These are phyloP conservation scores for Alternaria ethzedia DNA, from an alignment of 2,329 filamentous ascomycete genomes.

Conservation along the genomic window DNA sequence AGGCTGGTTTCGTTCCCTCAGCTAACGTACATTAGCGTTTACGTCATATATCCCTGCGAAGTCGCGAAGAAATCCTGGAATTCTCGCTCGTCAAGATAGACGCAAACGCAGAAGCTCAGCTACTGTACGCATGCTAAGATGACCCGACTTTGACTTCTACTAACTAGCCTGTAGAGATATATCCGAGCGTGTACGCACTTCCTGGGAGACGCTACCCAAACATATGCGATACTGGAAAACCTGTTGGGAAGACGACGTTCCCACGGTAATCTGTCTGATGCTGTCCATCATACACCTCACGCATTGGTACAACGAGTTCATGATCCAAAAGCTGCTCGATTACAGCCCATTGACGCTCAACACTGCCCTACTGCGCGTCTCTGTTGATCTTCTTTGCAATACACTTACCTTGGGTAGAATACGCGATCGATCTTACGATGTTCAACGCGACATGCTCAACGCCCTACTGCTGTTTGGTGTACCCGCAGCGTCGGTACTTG, in stretches of 20 bases:
- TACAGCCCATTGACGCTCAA: slow-evolving; percentile 33
- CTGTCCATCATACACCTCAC: slow-evolving; percentile 40
- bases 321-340: slow-evolving; percentile 43
- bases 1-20: not conserved
- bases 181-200: slow-evolving; percentile 32
- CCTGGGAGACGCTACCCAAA: slow-evolving; percentile 35
- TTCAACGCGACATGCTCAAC: slow-evolving; percentile 39
- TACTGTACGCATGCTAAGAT: slow-evolving; percentile 19
- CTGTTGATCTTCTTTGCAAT: slow-evolving; percentile 35
- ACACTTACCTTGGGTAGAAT: slow-evolving; percentile 35
- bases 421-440: slow-evolving; percentile 41
- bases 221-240: slow-evolving; percentile 40
- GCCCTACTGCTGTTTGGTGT: slow-evolving; percentile 39
- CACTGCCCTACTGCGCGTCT: slow-evolving; percentile 31
- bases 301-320: slow-evolving; percentile 46
- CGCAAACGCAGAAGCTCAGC: slow-evolving; percentile 22
- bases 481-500: slow-evolving; percentile 37
- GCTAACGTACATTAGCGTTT: slow-evolving; percentile 22
- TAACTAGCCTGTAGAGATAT: slow-evolving; percentile 27
- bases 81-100: slow-evolving; percentile 33
- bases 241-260: slow-evolving; percentile 37
- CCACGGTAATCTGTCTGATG: slow-evolving; percentile 42
- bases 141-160: not conserved
- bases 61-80: slow-evolving; percentile 45
- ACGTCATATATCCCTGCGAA: slow-evolving; percentile 30